These are phyloP conservation scores for Euphorbia lathyris DNA, from an alignment of 345 rosid species.

Conservation along the genomic window DNA sequence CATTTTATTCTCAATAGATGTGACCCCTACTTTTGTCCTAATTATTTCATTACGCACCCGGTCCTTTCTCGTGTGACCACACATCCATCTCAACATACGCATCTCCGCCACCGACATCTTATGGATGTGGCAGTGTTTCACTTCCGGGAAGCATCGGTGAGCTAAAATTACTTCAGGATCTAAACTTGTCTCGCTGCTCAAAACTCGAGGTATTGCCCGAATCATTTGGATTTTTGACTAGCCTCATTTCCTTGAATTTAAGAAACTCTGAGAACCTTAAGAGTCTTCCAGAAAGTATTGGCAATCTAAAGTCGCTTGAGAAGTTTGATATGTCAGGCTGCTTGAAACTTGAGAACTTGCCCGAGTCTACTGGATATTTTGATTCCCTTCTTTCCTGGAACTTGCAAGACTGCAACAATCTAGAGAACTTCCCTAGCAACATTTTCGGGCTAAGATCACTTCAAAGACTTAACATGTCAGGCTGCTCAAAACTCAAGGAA, in stretches of 20 bases:
- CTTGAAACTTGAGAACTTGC: constrained; percentile 8
- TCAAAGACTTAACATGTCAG: constrained; percentile 4
- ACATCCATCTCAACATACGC: too few species aligned
- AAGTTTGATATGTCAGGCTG: constrained; percentile 24
- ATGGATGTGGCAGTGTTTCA: too few species aligned
- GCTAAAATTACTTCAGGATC: constrained; percentile 19
- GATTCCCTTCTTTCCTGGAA: background rate
- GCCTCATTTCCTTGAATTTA: background rate
- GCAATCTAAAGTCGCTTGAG: constrained; percentile 14
- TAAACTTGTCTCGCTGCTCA: constrained; percentile 22
- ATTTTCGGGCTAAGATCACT: constrained; percentile 10
- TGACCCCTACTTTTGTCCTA: too few species aligned
- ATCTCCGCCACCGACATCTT: too few species aligned
- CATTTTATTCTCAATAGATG: too few species aligned
- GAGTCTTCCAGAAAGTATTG: background rate
- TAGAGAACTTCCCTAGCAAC: constrained; percentile 4
- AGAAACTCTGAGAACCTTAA: background rate
- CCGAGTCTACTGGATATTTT: background rate
- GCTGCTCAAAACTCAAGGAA: constrained; percentile 8
- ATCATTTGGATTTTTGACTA: background rate
- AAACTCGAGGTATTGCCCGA: constrained; percentile 6
- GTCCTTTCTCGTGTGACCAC: too few species aligned
- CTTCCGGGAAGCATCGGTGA: background rate
- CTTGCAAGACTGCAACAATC: constrained; percentile 7
- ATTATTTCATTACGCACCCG: too few species aligned